A percentile compares a stretch with the other conserved stretches of the same genome.
phyloP scores from a whole-genome alignment of 306 rosid species.

The Casuarina equisetifolia region DNA sequence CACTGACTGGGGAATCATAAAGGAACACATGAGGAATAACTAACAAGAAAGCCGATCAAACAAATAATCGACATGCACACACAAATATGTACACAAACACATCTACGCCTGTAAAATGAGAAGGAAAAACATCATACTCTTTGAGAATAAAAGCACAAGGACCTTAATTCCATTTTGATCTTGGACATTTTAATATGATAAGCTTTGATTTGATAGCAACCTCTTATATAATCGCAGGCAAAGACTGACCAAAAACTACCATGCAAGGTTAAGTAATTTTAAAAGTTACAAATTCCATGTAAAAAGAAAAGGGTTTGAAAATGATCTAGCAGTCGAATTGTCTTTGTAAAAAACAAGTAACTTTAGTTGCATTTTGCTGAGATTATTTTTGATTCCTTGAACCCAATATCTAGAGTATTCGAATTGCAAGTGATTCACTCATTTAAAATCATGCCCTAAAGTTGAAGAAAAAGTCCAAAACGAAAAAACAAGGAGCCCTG shows the following conservation, averaged over 20 bases:
- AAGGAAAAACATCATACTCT: not conserved
- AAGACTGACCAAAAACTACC: too few species aligned
- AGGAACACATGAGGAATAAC: slow-evolving; percentile 18
- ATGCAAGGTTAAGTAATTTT: too few species aligned
- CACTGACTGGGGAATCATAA: slow-evolving; percentile 57
- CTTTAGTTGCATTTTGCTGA: not conserved
- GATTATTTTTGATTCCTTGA: not conserved
- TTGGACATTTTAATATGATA: too few species aligned
- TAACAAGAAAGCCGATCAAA: not conserved
- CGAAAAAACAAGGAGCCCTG: not conserved
- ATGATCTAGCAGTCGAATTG: too few species aligned
- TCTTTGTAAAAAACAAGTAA: not conserved
- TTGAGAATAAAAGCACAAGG: too few species aligned
- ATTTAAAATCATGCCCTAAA: not conserved
- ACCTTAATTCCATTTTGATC: too few species aligned
- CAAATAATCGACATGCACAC: slow-evolving; percentile 15
- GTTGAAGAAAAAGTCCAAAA: not conserved
- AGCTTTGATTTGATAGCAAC: too few species aligned
- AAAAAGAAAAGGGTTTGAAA: too few species aligned
- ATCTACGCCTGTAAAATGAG: too few species aligned
- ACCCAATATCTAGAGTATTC: not conserved
- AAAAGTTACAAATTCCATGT: too few species aligned
- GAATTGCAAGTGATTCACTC: not conserved
- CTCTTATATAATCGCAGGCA: too few species aligned
- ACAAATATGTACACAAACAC: too few species aligned